A percentile compares a stretch with the other conserved stretches of the same genome.
Conservation (phyloP, 805 yeast genomes). For the Phaffomyces antillensis region DNA sequence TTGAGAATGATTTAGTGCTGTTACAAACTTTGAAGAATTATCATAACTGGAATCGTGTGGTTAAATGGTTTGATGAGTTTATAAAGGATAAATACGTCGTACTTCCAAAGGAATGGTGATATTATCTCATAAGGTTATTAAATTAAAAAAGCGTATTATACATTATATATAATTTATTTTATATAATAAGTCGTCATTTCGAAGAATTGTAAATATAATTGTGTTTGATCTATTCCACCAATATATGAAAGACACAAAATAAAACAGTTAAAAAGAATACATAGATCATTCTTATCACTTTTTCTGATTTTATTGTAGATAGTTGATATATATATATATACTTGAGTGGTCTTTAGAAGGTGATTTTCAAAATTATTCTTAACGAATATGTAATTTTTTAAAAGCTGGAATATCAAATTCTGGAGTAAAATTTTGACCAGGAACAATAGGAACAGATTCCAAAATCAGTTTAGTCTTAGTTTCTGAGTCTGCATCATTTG, state of each 20-base stretch:
- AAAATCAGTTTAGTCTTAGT: constrained; percentile 49
- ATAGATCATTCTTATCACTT: too few species aligned
- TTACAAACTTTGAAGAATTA: constrained; percentile 11
- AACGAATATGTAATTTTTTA: constrained; percentile 34
- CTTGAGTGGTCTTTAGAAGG: too few species aligned
- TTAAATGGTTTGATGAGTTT: constrained; percentile 17
- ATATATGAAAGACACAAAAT: too few species aligned
- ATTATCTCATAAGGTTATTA: background rate
- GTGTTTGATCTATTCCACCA: too few species aligned
- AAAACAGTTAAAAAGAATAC: too few species aligned
- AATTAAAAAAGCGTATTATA: background rate
- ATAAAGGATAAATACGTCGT: constrained; percentile 12
- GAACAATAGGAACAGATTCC: constrained; percentile 69
- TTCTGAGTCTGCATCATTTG: constrained; percentile 42
- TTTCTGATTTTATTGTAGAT: too few species aligned
- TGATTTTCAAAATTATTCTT: background rate
- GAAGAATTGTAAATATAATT: too few species aligned
- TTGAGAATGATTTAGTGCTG: constrained; percentile 8
- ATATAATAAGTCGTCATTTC: too few species aligned
- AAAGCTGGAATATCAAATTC: constrained; percentile 65
- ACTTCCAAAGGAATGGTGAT: background rate
- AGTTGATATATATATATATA: too few species aligned
- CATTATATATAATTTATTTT: background rate
- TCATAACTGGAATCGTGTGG: constrained; percentile 16
- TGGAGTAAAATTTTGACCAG: constrained; percentile 66